These are phyloP conservation scores for Carex littledalei DNA, from an alignment of 176 grass and related monocot species.

Conservation along the genomic window DNA sequence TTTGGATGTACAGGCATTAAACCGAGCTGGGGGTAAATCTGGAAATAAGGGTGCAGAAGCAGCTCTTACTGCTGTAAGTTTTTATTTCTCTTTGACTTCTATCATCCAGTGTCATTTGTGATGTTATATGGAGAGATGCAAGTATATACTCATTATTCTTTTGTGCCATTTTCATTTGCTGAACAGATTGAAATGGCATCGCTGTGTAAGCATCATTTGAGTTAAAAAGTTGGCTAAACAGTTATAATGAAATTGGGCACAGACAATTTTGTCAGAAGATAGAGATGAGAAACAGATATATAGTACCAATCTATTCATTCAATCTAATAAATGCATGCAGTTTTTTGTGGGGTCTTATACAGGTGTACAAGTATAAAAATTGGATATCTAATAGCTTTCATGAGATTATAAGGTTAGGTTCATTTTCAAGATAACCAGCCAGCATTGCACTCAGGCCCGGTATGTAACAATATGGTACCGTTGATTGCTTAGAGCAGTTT, in stretches of 20 bases:
- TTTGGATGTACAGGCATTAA: conserved; percentile 59
- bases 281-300: neutral
- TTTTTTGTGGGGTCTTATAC: neutral
- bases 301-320: neutral
- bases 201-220: conserved; percentile 57
- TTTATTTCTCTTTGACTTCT: neutral
- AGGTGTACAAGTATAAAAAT: neutral
- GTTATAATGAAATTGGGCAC: neutral
- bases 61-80: conserved; percentile 87
- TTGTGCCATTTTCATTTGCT: neutral
- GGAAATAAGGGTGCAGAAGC: conserved; percentile 97
- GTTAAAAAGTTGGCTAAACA: conserved; percentile 9
- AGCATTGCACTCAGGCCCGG: neutral
- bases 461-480: too few species aligned
- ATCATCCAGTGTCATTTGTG: neutral
- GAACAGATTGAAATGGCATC: conserved; percentile 96
- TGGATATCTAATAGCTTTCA: neutral
- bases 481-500: too few species aligned
- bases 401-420: neutral
- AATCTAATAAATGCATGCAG: neutral
- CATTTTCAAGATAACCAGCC: neutral
- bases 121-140: neutral
- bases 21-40: conserved; percentile 89
- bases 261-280: neutral
- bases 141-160: neutral